Conservation (phyloP, 75 land plant species). For the Azolla pinnata region DNA sequence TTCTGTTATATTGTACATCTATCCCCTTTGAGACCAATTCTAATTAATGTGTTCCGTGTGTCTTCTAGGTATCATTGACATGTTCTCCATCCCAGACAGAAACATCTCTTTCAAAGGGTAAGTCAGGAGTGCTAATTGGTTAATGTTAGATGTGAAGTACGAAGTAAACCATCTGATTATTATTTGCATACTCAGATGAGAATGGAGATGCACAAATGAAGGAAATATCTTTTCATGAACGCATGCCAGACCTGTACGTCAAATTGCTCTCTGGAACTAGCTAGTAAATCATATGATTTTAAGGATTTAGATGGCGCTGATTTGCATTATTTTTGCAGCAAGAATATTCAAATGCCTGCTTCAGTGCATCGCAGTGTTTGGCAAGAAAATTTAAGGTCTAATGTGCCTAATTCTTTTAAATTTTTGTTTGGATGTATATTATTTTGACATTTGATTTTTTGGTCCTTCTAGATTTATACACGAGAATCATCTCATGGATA, state of each 20-base stretch:
- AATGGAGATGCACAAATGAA: slow-evolving; percentile 20
- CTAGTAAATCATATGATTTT: too few species aligned
- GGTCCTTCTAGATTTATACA: slow-evolving; percentile 34
- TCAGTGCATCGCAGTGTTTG: slow-evolving; percentile 26
- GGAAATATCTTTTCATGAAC: slow-evolving; percentile 12
- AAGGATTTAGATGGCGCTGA: slow-evolving; percentile 3
- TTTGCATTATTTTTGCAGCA: slow-evolving; percentile 2
- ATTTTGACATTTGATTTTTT: too few species aligned
- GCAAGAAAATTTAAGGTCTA: slow-evolving; percentile 27
- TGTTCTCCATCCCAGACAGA: slow-evolving; percentile 5
- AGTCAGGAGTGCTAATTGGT: background rate
- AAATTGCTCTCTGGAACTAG: too few species aligned
- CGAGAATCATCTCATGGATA: slow-evolving; percentile 27
- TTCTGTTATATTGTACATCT: background rate
- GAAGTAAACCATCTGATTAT: too few species aligned
- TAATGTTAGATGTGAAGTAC: too few species aligned
- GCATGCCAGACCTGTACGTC: background rate
- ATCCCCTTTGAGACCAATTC: background rate
- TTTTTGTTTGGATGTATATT: too few species aligned
- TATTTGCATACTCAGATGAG: slow-evolving; percentile 11
- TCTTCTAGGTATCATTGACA: background rate
- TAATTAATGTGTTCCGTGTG: background rate
- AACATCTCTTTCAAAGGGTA: slow-evolving; percentile 5
- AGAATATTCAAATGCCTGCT: slow-evolving; percentile 18
- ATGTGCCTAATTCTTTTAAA: too few species aligned